These are phyloP conservation scores for Phytophthora megakarya DNA, from an alignment of 352 stramenopile genomes.

Conservation along the genomic window DNA sequence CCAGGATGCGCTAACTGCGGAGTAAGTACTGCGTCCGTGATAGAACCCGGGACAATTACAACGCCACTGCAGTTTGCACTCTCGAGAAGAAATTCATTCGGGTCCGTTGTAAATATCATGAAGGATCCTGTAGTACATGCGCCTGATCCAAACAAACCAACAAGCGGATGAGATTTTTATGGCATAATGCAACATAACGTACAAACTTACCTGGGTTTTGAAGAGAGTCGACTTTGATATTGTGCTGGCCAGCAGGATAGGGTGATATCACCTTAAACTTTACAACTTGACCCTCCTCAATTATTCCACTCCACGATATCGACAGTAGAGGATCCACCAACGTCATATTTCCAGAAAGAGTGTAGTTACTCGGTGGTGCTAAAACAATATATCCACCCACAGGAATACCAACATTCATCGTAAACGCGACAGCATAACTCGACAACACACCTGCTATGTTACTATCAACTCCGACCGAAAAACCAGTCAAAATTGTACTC, in stretches of 20 bases:
- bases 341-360: background rate
- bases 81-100: constrained; percentile 43
- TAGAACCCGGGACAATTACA: constrained; percentile 36
- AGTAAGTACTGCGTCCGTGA: constrained; percentile 40
- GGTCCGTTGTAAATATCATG: constrained; percentile 42
- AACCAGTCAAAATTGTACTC: constrained; percentile 21
- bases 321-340: constrained; percentile 18
- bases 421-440: constrained; percentile 20
- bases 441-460: constrained; percentile 32
- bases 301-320: constrained; percentile 4
- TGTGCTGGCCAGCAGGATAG: constrained; percentile 24
- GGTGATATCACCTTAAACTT: constrained; percentile 14
- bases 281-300: constrained; percentile 15
- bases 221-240: constrained; percentile 29
- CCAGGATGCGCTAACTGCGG: constrained; percentile 47
- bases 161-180: background rate
- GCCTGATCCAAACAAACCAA: constrained; percentile 20
- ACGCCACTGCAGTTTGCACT: constrained; percentile 32
- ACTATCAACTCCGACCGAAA: constrained; percentile 1
- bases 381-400: constrained; percentile 33
- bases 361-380: constrained; percentile 24
- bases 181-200: background rate
- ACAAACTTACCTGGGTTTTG: constrained; percentile 42
- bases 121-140: constrained; percentile 43
- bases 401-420: constrained; percentile 25